phyloP scores from a whole-genome alignment of 371 early-diverging fungal species.

The Mortierella sp. region DNA sequence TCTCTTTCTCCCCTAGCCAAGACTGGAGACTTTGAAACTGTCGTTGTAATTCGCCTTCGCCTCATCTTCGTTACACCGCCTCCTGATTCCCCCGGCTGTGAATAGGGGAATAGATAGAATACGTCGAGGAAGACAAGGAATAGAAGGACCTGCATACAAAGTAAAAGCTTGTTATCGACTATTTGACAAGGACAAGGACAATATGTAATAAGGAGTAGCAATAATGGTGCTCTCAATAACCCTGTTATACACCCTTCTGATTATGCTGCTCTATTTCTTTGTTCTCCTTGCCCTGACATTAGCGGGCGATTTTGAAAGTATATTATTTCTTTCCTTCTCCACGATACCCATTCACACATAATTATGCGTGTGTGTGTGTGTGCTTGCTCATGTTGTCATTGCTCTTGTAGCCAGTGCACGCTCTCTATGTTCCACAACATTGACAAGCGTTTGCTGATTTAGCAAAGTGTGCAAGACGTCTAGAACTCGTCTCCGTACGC shows the following conservation, averaged over 20 bases:
- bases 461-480: not conserved
- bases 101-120: not conserved
- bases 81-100: not conserved
- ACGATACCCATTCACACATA: constrained; percentile 9
- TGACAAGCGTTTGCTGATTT: not conserved
- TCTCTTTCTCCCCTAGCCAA: too few relatives aligned
- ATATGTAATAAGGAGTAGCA: not conserved
- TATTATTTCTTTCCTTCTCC: constrained; percentile 8
- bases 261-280: too few relatives aligned
- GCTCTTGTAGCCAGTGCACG: not conserved
- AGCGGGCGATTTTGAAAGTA: not conserved
- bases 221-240: not conserved
- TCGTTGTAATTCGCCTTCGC: not conserved
- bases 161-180: too few relatives aligned
- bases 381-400: too few relatives aligned
- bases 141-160: not conserved
- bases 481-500: not conserved
- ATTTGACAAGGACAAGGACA: not conserved
- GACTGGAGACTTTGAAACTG: too few relatives aligned
- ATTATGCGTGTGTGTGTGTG: too few relatives aligned
- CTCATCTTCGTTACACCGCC: not conserved
- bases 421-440: not conserved
- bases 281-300: not conserved
- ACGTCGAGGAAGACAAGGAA: too few relatives aligned
- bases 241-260: not conserved